Percentiles rank a stretch among this genome's conserved stretches.
Conservation (phyloP, 768 basidiomycete species). For the Pulveroboletus sp. region DNA sequence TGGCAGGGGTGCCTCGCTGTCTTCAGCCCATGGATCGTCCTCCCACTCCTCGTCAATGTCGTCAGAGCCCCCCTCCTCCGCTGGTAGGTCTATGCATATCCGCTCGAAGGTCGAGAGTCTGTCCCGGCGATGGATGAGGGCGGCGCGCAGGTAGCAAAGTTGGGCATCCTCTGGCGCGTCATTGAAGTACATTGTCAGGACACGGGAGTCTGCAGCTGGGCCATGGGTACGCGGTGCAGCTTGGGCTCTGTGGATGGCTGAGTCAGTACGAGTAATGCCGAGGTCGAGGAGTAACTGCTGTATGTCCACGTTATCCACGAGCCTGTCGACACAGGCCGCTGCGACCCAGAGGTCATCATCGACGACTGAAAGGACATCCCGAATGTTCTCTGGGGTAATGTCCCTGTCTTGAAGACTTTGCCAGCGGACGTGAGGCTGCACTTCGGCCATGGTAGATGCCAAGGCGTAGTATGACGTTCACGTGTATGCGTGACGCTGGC, state of each 20-base stretch:
- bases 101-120: slow-evolving; percentile 69
- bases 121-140: slow-evolving; percentile 68
- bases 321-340: slow-evolving; percentile 67
- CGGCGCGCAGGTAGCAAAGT: slow-evolving; percentile 57
- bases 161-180: slow-evolving; percentile 57
- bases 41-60: slow-evolving; percentile 45
- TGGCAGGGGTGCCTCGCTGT: slow-evolving; percentile 27
- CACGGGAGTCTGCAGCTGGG: slow-evolving; percentile 15
- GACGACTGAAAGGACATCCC: slow-evolving; percentile 45
- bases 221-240: slow-evolving; percentile 32
- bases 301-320: slow-evolving; percentile 51
- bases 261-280: slow-evolving; percentile 58
- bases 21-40: slow-evolving; percentile 66
- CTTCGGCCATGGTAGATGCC: slow-evolving; percentile 36
- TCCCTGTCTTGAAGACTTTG: slow-evolving; percentile 49
- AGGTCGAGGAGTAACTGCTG: slow-evolving; percentile 58
- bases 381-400: slow-evolving; percentile 49
- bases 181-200: slow-evolving; percentile 52
- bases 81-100: slow-evolving; percentile 44
- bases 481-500: neutral
- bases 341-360: slow-evolving; percentile 74
- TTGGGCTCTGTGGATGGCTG: slow-evolving; percentile 45
- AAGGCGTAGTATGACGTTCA: neutral
- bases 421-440: slow-evolving; percentile 51
- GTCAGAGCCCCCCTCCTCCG: slow-evolving; percentile 23